Conservation (phyloP, 345 rosid species). For the Luvunga scandens region DNA sequence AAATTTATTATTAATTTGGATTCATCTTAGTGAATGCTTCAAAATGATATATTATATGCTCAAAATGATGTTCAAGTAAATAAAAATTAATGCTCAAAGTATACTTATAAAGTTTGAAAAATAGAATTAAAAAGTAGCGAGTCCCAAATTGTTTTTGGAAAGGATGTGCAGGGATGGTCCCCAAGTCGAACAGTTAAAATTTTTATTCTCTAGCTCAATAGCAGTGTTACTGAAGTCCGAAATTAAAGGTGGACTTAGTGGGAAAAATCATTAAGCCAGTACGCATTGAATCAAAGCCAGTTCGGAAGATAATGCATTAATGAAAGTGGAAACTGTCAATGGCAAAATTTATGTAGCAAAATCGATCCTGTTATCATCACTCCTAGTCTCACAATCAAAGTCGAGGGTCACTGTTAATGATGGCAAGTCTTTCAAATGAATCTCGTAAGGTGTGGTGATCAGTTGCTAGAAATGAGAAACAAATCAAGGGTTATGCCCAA, state of each 20-base stretch:
- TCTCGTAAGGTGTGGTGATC: background rate
- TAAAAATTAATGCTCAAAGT: no score
- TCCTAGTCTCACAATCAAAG: background rate
- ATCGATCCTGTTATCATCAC: no score
- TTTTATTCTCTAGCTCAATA: no score
- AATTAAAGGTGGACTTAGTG: background rate
- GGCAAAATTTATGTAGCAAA: background rate
- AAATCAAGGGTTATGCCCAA: background rate
- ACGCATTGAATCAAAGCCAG: background rate
- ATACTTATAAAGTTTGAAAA: no score
- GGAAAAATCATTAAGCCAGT: background rate
- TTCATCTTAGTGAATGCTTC: no score
- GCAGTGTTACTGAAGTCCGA: background rate
- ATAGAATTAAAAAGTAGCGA: no score
- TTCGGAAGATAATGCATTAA: background rate
- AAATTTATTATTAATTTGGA: no score
- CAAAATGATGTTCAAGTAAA: no score
- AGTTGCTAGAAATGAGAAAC: background rate
- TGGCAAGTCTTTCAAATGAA: background rate
- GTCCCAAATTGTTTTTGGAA: no score
- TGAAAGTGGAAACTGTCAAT: background rate
- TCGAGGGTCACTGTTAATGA: background rate
- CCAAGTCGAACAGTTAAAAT: no score
- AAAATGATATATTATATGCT: no score
- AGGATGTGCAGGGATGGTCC: no score